A percentile compares a stretch with the other conserved stretches of the same genome.
phyloP scores from a whole-genome alignment of 2,329 filamentous ascomycete genomes.

The Reticulascus tulasneorum region DNA sequence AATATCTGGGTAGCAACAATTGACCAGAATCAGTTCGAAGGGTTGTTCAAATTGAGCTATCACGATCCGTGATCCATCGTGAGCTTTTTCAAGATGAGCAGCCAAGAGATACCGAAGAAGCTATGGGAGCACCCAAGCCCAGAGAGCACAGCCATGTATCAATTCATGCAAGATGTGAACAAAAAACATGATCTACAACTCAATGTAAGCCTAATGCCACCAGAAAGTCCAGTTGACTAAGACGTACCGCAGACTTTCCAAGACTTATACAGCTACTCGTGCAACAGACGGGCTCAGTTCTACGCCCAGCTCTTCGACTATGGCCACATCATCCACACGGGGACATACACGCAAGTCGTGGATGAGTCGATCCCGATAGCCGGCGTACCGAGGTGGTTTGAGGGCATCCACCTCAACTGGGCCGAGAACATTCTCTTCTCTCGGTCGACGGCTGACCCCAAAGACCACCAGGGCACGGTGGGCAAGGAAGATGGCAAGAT shows the following conservation, averaged over 20 bases:
- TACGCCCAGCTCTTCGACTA: slow-evolving; percentile 61
- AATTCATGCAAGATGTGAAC: slow-evolving; percentile 65
- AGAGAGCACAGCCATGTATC: slow-evolving; percentile 59
- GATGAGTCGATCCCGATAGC: slow-evolving; percentile 70
- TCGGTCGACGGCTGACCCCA: slow-evolving; percentile 32
- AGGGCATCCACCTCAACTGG: slow-evolving; percentile 69
- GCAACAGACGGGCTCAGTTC: slow-evolving; percentile 58
- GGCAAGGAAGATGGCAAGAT: slow-evolving; percentile 69
- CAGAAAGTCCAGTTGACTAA: slow-evolving; percentile 1
- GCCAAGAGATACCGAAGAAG: slow-evolving; percentile 48
- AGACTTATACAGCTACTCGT: slow-evolving; percentile 68
- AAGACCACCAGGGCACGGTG: slow-evolving; percentile 42
- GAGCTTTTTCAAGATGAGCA: slow-evolving; percentile 27
- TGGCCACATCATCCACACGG: slow-evolving; percentile 59
- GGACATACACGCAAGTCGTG: slow-evolving; percentile 55
- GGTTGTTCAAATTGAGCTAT: no score
- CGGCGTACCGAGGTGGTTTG: slow-evolving; percentile 71
- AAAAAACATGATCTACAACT: slow-evolving; percentile 51
- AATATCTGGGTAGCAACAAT: background rate
- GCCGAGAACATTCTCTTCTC: slow-evolving; percentile 76
- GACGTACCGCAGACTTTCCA: slow-evolving; percentile 52
- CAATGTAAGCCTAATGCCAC: slow-evolving; percentile 37
- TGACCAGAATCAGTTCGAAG: no score
- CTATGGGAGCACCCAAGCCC: slow-evolving; percentile 66
- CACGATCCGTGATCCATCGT: no score